These are phyloP conservation scores for Tuctoria greenei DNA, from an alignment of 176 grass and related monocot genomes.

Conservation along the genomic window DNA sequence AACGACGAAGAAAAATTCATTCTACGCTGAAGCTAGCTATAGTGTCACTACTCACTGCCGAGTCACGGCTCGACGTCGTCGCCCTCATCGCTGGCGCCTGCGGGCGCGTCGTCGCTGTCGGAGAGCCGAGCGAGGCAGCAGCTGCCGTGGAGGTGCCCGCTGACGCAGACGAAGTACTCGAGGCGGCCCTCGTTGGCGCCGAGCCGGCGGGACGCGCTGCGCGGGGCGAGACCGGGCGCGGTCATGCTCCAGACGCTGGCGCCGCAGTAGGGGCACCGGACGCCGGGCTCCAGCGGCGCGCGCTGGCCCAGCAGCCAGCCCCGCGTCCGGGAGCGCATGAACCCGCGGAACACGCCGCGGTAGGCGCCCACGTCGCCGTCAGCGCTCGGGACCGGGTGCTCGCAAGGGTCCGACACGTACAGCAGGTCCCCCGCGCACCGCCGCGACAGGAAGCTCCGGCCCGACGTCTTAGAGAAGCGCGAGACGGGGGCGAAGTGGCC, in stretches of 20 bases:
- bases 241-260: conserved; percentile 82
- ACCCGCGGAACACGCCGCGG: conserved; percentile 74
- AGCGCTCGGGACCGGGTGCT: conserved; percentile 39
- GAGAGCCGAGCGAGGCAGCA: conserved; percentile 78
- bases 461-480: conserved; percentile 84
- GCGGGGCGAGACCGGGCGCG: conserved; percentile 54
- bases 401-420: conserved; percentile 81
- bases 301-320: conserved; percentile 51
- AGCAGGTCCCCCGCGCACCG: conserved; percentile 68
- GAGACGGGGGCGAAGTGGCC: conserved; percentile 54
- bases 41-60: neutral
- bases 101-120: neutral
- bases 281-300: conserved; percentile 48
- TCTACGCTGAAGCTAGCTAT: neutral
- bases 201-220: conserved; percentile 53
- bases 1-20: too few species aligned
- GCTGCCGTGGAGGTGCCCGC: conserved; percentile 74
- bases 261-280: conserved; percentile 77
- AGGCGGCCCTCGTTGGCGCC: conserved; percentile 48
- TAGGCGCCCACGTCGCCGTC: conserved; percentile 46
- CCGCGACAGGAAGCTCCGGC: conserved; percentile 56
- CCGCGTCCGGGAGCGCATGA: conserved; percentile 67
- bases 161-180: conserved; percentile 92
- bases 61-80: conserved; percentile 26
- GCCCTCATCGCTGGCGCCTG: neutral